A percentile compares a stretch with the other conserved stretches of the same genome.
Evolutionary conservation across 768 basidiomycete genomes (phyloP).

Genomic region (Gelatoporia subvermispora): DNA sequence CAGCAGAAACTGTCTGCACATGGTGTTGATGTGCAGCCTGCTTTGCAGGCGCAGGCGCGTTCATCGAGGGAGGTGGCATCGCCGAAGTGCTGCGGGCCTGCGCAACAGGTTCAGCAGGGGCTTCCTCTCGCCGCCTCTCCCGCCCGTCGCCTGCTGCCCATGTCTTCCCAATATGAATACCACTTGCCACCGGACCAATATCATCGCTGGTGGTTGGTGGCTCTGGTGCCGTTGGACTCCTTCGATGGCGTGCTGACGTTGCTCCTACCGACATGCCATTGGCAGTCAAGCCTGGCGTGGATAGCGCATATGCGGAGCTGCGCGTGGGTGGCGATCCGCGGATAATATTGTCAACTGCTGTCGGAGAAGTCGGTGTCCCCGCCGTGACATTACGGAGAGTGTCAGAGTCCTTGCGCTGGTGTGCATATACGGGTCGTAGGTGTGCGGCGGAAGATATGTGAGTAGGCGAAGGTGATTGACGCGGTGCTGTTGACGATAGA

Average conservation of each 20-base stretch:
- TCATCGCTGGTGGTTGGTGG: conserved; percentile 39
- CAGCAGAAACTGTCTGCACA: not conserved
- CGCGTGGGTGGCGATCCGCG: conserved; percentile 7
- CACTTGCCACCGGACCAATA: conserved; percentile 18
- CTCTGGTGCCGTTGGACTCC: conserved; percentile 71
- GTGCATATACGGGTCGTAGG: conserved; percentile 33
- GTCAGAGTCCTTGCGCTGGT: conserved; percentile 72
- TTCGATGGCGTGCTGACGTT: conserved; percentile 40
- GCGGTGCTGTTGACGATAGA: conserved; percentile 15
- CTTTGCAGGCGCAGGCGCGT: conserved; percentile 2
- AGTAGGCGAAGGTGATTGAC: conserved; percentile 53
- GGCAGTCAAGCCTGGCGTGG: conserved; percentile 2
- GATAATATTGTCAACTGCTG: conserved; percentile 38
- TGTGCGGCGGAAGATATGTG: conserved; percentile 29
- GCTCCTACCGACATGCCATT: too few relatives aligned
- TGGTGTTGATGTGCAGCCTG: conserved; percentile 8
- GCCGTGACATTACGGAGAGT: conserved; percentile 53
- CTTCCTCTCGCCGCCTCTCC: conserved; percentile 28
- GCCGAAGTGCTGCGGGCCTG: conserved; percentile 3
- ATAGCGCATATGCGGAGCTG: not conserved
- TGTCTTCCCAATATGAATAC: conserved; percentile 28
- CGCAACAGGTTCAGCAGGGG: not conserved
- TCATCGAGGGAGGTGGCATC: conserved; percentile 9
- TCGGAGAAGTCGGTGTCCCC: conserved; percentile 46
- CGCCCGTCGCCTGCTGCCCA: conserved; percentile 42